These are phyloP conservation scores for Hymenoscyphus albidus DNA, from an alignment of 2,329 filamentous ascomycete genomes.

Conservation along the genomic window DNA sequence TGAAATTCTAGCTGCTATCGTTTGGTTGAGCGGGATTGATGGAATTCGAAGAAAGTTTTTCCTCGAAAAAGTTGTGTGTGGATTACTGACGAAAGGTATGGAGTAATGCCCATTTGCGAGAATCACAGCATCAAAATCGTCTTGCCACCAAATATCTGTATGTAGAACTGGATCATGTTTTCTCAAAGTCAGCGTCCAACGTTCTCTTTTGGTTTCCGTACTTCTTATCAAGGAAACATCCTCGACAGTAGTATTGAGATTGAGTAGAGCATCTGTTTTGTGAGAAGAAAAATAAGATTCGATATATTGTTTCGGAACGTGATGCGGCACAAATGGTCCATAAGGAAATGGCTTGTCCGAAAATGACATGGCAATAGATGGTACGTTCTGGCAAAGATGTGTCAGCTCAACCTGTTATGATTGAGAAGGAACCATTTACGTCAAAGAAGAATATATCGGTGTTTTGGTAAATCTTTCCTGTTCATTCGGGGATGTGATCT, in stretches of 20 bases:
- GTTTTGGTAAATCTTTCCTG: slow-evolving; percentile 47
- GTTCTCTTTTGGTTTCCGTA: slow-evolving; percentile 16
- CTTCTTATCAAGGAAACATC: slow-evolving; percentile 40
- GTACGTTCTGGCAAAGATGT: slow-evolving; percentile 43
- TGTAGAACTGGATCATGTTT: slow-evolving; percentile 42
- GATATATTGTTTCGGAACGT: slow-evolving; percentile 52
- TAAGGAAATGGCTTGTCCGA: slow-evolving; percentile 21
- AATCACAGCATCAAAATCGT: slow-evolving; percentile 64
- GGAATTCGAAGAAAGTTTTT: too few species aligned
- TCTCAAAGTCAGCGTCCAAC: slow-evolving; percentile 48
- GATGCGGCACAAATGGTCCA: slow-evolving; percentile 40
- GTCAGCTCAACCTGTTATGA: background rate
- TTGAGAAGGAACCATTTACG: slow-evolving; percentile 37
- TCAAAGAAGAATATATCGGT: slow-evolving; percentile 49
- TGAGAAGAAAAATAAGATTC: slow-evolving; percentile 52
- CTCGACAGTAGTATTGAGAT: slow-evolving; percentile 50
- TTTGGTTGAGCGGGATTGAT: too few species aligned
- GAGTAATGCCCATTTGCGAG: slow-evolving; percentile 72
- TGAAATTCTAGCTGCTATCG: too few species aligned
- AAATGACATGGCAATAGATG: slow-evolving; percentile 47
- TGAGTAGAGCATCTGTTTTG: slow-evolving; percentile 43
- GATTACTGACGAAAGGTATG: too few species aligned
- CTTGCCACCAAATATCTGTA: slow-evolving; percentile 52
- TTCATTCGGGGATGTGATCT: slow-evolving; percentile 38
- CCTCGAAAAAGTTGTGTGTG: too few species aligned